phyloP scores from a whole-genome alignment of 192 early-diverging fungal genomes.

The Coemansia sp. region DNA sequence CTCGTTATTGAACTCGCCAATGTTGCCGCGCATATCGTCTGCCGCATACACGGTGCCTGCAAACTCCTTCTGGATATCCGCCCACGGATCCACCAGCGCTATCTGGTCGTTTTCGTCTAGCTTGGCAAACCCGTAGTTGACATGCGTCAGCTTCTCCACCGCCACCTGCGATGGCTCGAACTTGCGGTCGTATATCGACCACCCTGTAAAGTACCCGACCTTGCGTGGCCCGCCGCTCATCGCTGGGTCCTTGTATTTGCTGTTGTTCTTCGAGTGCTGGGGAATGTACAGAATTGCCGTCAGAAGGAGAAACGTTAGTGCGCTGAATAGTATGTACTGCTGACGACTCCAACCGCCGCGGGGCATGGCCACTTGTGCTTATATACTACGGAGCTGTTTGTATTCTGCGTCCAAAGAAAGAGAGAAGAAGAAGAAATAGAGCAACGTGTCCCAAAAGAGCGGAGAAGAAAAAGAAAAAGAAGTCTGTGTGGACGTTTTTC shows the following conservation, averaged over 20 bases:
- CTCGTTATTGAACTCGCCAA: slow-evolving; percentile 65
- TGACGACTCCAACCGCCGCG: neutral
- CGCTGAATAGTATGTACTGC: slow-evolving; percentile 16
- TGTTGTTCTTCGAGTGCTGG: neutral
- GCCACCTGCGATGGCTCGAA: slow-evolving; percentile 64
- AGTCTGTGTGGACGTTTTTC: too few relatives aligned
- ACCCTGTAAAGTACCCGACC: slow-evolving; percentile 54
- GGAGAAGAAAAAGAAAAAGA: neutral
- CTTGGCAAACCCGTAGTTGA: slow-evolving; percentile 82
- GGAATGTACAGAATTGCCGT: slow-evolving; percentile 33
- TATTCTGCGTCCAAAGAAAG: too few relatives aligned
- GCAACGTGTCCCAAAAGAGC: too few relatives aligned
- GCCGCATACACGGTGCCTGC: slow-evolving; percentile 49
- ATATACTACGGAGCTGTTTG: neutral
- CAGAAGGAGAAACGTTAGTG: slow-evolving; percentile 22
- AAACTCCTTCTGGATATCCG: slow-evolving; percentile 72
- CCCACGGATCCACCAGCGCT: slow-evolving; percentile 72
- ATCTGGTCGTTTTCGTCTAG: slow-evolving; percentile 62
- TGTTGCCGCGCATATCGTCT: slow-evolving; percentile 64
- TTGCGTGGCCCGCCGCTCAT: slow-evolving; percentile 41
- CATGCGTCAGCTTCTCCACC: slow-evolving; percentile 70
- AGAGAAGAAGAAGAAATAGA: too few relatives aligned
- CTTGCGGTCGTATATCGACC: slow-evolving; percentile 74
- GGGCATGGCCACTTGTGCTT: neutral
- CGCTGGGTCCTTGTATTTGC: neutral